Percentiles rank a stretch among this genome's conserved stretches.
Evolutionary conservation across 345 rosid species (phyloP).

Genomic region (Eucalyptus cladocalyx): DNA sequence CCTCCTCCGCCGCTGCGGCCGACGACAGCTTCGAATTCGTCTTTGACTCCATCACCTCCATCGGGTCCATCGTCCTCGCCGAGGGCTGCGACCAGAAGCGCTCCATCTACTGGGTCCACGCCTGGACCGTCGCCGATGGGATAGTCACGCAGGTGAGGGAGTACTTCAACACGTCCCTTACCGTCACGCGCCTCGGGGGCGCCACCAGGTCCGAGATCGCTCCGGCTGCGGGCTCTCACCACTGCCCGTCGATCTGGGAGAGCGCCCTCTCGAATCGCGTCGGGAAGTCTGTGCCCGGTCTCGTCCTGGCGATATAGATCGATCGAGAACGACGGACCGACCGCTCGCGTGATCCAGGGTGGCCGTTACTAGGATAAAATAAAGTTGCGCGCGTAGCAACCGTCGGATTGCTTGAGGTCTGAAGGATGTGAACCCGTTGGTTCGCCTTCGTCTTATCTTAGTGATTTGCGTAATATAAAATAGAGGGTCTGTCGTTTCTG

Average conservation of each 20-base stretch:
- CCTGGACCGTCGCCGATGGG: constrained; percentile 94
- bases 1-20: not conserved
- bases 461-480: not conserved
- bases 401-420: not conserved
- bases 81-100: constrained; percentile 67
- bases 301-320: constrained; percentile 48
- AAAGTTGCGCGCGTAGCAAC: not conserved
- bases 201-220: constrained; percentile 18
- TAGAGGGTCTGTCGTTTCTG: not conserved
- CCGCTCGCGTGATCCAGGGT: not conserved
- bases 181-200: constrained; percentile 65
- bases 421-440: not conserved
- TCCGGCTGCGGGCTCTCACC: constrained; percentile 8
- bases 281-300: constrained; percentile 91
- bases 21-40: constrained; percentile 29
- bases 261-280: constrained; percentile 54
- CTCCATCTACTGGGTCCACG: constrained; percentile 87
- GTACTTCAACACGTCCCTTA: constrained; percentile 90
- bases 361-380: not conserved
- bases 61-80: constrained; percentile 64
- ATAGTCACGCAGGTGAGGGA: constrained; percentile 84
- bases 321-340: not conserved
- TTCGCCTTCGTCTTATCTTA: not conserved
- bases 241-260: constrained; percentile 78
- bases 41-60: constrained; percentile 29